Base-by-base conservation (phyloP, 2,329 filamentous ascomycete genomes). In the Fusarium hostae region DNA sequence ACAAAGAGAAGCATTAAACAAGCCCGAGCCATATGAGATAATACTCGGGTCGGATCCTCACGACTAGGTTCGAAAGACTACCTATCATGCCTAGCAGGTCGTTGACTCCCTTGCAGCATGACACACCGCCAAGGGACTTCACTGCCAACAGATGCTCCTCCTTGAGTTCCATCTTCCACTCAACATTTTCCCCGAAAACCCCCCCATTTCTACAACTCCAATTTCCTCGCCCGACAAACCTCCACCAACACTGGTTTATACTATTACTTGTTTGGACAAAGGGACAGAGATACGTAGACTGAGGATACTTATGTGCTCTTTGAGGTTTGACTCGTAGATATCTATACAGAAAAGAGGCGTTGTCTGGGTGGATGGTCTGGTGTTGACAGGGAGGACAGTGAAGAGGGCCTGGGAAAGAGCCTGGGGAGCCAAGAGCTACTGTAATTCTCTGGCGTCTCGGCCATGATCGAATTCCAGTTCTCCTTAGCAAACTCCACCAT, bases 381-480 rank as follows among this genome's bases (percentile, higher is more conserved):
- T 9, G 9, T 18, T 2, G 3, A 9, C 7, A 32, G 18, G 2
- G 6, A 48, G 20, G 20, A 9, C 28, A 6, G 10, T 9, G 2
- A 8, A 9, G 28, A 15, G 20, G 30, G 9, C 2, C 10, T 9
- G 15, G 20, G 45, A 32, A 32, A 10, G 45, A 22, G 15, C 20
- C 16, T 2, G 15, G 15, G 11, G 6, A 12, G 15, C 13, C 18
- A 10, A 18, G 9, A 35, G 34, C 16, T 35, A 11, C 9, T 6
- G 4, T 16, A 3, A 18, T 10, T 22, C 26, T 10, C 15, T 32
- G 15, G 0, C 16, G 4, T 12, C 45, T 28, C 13, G 0, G 20
- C 3, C 9, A 2, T 16, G 4, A 0, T 15, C 6, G 0, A 28
- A 20, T 28, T 5, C 8, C 3, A 22, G 9, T 8, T 16, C 2